Evolutionary conservation across 2,329 filamentous ascomycete genomes (phyloP).

Genomic region (Teratosphaeria viscida): DNA sequence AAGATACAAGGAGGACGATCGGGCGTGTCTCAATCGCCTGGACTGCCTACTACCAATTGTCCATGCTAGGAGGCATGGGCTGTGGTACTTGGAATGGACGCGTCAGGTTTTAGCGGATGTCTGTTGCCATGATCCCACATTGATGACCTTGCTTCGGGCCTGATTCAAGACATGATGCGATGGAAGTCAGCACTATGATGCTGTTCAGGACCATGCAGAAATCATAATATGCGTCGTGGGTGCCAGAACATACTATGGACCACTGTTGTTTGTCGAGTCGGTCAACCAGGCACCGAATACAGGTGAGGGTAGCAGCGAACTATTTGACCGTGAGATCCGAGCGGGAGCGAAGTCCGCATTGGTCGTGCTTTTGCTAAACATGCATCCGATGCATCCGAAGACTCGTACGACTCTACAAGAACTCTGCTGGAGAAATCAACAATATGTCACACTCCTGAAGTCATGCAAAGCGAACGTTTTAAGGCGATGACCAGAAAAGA

Average conservation of each 20-base stretch:
- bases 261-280: background rate
- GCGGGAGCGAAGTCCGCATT: background rate
- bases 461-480: background rate
- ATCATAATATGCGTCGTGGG: conserved; percentile 6
- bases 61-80: background rate
- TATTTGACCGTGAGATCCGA: background rate
- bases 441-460: background rate
- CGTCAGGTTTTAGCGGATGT: background rate
- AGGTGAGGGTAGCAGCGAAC: background rate
- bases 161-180: conserved; percentile 3
- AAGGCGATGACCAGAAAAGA: background rate
- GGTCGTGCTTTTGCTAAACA: background rate
- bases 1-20: background rate
- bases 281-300: background rate
- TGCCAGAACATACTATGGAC: conserved; percentile 4
- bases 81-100: background rate
- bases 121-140: conserved; percentile 7
- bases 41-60: background rate
- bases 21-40: background rate
- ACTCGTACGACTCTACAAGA: background rate
- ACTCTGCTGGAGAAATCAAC: background rate
- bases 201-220: conserved; percentile 8
- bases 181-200: conserved; percentile 2
- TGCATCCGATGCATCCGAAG: background rate
- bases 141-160: conserved; percentile 5